Percentiles rank a stretch among this genome's conserved stretches.
phyloP scores from a whole-genome alignment of 352 stramenopile species.

The Pythium insidiosum region DNA sequence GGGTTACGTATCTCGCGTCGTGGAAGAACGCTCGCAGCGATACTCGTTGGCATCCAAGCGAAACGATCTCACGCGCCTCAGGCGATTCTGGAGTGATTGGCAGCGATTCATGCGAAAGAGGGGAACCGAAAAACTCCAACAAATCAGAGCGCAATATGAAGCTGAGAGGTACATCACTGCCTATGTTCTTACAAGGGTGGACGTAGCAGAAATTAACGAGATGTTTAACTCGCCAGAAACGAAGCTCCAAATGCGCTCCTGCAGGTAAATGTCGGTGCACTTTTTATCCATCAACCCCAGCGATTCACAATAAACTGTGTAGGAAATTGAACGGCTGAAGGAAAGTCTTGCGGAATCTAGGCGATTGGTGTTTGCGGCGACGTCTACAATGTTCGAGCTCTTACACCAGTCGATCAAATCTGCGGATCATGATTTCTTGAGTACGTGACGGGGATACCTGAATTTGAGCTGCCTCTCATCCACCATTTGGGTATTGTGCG shows the following conservation, averaged over 20 bases:
- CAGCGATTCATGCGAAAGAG: slow-evolving; percentile 41
- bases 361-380: slow-evolving; percentile 50
- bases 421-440: slow-evolving; percentile 42
- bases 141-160: slow-evolving; percentile 46
- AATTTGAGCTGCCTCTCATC: background rate
- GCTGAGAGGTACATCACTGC: slow-evolving; percentile 34
- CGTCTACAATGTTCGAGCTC: slow-evolving; percentile 48
- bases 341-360: slow-evolving; percentile 42
- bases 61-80: slow-evolving; percentile 39
- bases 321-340: slow-evolving; percentile 58
- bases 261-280: background rate
- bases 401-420: slow-evolving; percentile 50
- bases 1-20: slow-evolving; percentile 34
- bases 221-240: slow-evolving; percentile 7
- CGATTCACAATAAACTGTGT: background rate
- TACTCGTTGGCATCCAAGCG: slow-evolving; percentile 41
- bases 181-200: background rate
- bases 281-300: background rate
- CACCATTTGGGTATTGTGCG: too few species aligned
- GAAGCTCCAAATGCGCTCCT: slow-evolving; percentile 16
- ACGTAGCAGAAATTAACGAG: background rate
- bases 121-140: slow-evolving; percentile 40
- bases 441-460: slow-evolving; percentile 13
- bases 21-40: slow-evolving; percentile 56
- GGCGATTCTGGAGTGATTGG: slow-evolving; percentile 38